A percentile compares a stretch with the other conserved stretches of the same genome.
Conservation (phyloP, 2,329 filamentous ascomycete genomes). For the Lachnellula arida region DNA sequence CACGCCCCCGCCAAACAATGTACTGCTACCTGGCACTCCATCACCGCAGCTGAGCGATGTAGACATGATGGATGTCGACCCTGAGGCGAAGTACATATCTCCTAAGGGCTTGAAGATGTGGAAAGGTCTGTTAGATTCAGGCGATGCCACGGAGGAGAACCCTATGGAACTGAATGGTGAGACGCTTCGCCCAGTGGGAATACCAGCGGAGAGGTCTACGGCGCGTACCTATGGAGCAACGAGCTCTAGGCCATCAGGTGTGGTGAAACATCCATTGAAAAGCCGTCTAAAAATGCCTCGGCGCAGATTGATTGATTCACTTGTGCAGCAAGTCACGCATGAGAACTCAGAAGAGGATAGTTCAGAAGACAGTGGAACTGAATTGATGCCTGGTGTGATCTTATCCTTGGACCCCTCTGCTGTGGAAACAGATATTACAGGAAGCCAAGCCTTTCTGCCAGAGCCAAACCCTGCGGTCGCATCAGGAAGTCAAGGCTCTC, state of each 20-base stretch:
- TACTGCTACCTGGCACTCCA: conserved; percentile 5
- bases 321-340: conserved; percentile 26
- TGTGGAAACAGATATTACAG: conserved; percentile 3
- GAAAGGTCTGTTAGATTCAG: conserved; percentile 24
- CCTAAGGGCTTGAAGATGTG: conserved; percentile 27
- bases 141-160: conserved; percentile 5
- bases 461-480: conserved; percentile 6
- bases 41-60: conserved; percentile 16
- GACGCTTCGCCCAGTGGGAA: background rate
- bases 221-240: background rate
- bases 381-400: background rate
- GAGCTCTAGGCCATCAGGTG: conserved; percentile 7
- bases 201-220: background rate
- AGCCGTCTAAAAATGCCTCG: conserved; percentile 16
- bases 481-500: conserved; percentile 25
- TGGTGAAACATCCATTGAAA: conserved; percentile 16
- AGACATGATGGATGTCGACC: conserved; percentile 23
- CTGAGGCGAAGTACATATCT: conserved; percentile 15
- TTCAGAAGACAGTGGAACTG: conserved; percentile 3
- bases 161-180: background rate
- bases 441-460: conserved; percentile 15
- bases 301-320: conserved; percentile 31
- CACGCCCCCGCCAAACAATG: conserved; percentile 3
- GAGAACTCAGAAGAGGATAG: conserved; percentile 10
- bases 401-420: background rate